Evolutionary conservation across 2,329 filamentous ascomycete species (phyloP).

Genomic region (Alternaria consortialis): DNA sequence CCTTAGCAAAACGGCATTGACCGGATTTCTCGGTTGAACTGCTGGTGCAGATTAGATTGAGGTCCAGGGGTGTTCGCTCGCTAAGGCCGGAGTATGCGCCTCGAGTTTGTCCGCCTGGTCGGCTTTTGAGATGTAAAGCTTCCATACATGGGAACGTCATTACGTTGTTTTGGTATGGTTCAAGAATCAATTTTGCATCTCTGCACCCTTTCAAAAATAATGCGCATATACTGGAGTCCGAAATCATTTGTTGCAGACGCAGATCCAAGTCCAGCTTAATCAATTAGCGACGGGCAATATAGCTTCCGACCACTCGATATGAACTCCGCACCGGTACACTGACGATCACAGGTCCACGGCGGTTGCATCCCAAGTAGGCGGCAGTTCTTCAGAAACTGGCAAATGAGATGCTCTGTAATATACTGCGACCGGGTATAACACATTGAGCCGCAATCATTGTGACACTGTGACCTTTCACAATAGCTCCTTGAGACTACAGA

Average conservation of each 20-base stretch:
- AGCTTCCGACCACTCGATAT: constrained; percentile 32
- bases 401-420: constrained; percentile 20
- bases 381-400: constrained; percentile 11
- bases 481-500: background rate
- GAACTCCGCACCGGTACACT: constrained; percentile 10
- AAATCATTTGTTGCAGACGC: constrained; percentile 13
- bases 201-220: background rate
- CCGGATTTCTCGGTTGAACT: constrained; percentile 30
- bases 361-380: constrained; percentile 19
- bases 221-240: background rate
- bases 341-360: constrained; percentile 13
- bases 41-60: constrained; percentile 19
- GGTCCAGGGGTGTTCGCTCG: constrained; percentile 14
- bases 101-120: constrained; percentile 10
- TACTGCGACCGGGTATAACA: constrained; percentile 23
- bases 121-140: background rate
- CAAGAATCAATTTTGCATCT: background rate
- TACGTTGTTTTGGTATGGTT: background rate
- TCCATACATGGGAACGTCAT: background rate
- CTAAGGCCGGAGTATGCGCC: constrained; percentile 13
- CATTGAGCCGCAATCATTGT: constrained; percentile 34
- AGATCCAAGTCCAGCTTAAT: constrained; percentile 43
- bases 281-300: constrained; percentile 37
- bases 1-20: constrained; percentile 33
- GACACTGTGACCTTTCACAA: background rate